Base-by-base conservation (phyloP, 2,329 filamentous ascomycete species). In the Amphichorda felina region DNA sequence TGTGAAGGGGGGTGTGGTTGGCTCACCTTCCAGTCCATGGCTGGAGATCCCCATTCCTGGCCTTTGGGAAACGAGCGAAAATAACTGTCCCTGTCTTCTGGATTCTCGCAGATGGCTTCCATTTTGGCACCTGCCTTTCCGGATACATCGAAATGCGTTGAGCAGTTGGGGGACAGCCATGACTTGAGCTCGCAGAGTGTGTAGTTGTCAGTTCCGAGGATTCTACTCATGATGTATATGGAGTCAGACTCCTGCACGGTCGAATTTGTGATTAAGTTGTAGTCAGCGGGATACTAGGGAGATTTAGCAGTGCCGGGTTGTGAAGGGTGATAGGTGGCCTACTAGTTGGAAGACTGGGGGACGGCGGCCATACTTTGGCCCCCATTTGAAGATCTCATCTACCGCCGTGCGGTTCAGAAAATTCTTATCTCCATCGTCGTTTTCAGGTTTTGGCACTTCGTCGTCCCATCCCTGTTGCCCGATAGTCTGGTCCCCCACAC, bases 351-450 rank as follows among this genome's bases (percentile, higher is more conserved):
- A 79, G 5, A 70, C 62, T 0, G 69, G 76, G 6, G 71, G 69
- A 1, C 59, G 55, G 27, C 75, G 61, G 1, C 50, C 41, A 35
- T 73, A 64, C 22, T 64, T 53, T 2, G 61, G 46, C 0, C 75
- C 75, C 73, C 81, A 87, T 8, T 63, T 62, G 45, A 89, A 89
- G 2, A 87, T 57, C 3, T 82, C 69, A 45, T 88, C 81, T 0
- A 85, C 72, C 0, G 60, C 66, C 0, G 75, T 82, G 9, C 54
- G 51, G 41, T 78, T 78, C 1, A 69, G 48, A 52, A 59, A 75
- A 3, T 61, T 47, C 0, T 26, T 9, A 11, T 43, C 36, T 4
- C 44, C 43, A 10, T 43, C 35, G 0, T 50, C 34, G 2, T 59
- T 47, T 1, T 47, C 36, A 1, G 45, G 30, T 0, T 36, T 29